Conservation (phyloP, 305 asterid genomes). For the Fraxinus paxiana region DNA sequence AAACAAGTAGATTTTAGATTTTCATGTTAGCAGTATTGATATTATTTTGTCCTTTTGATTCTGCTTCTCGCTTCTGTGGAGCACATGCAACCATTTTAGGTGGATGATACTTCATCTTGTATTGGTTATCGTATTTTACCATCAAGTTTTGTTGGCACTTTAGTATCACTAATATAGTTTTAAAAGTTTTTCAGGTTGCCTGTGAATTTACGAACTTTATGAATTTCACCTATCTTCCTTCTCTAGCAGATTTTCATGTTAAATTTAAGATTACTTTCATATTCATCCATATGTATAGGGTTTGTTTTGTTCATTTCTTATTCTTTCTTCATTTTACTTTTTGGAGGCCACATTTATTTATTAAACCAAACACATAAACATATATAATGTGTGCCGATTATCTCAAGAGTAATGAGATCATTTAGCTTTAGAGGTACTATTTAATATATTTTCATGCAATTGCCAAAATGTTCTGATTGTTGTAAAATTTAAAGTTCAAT, state of each 20-base stretch:
- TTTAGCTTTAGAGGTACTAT: neutral
- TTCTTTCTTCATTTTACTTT: neutral
- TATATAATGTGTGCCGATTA: neutral
- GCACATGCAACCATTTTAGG: neutral
- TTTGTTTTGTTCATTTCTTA: neutral
- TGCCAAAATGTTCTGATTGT: neutral
- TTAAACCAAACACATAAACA: neutral
- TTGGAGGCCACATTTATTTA: neutral
- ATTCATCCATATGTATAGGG: neutral
- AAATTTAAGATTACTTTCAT: neutral
- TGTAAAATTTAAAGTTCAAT: neutral
- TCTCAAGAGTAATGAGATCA: neutral
- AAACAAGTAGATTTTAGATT: constrained; percentile 16
- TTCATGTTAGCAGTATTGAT: neutral
- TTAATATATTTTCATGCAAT: neutral
- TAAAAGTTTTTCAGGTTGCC: constrained; percentile 6
- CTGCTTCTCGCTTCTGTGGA: neutral
- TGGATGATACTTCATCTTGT: neutral
- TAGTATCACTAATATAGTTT: neutral
- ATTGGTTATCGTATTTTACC: neutral
- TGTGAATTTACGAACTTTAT: neutral
- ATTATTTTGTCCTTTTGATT: neutral
- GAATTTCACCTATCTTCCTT: neutral
- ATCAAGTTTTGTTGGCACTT: constrained; percentile 10
- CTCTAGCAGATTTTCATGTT: neutral